These are phyloP conservation scores for Phytopythium mirpurense DNA, from an alignment of 352 stramenopile genomes.

Conservation along the genomic window DNA sequence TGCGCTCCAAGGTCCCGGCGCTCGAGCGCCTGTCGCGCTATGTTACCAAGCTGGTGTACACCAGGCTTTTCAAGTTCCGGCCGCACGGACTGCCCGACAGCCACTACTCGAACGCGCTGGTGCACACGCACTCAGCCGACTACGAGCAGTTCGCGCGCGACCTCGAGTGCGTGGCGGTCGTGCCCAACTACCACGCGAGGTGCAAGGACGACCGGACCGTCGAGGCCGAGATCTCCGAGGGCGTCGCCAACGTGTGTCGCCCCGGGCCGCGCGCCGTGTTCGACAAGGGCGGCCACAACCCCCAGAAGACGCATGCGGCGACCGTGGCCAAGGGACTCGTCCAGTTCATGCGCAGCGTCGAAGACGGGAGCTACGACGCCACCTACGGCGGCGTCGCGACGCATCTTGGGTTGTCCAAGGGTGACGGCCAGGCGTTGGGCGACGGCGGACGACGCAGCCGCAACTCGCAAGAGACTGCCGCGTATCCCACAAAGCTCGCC, in stretches of 20 bases:
- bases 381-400: no score
- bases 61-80: conserved; percentile 40
- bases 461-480: no score
- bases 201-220: conserved; percentile 56
- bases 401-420: no score
- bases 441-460: no score
- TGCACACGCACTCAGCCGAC: no score
- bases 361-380: conserved; percentile 5
- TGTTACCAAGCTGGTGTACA: conserved; percentile 39
- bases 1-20: conserved; percentile 18
- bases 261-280: conserved; percentile 39
- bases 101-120: no score
- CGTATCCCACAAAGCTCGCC: no score
- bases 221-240: conserved; percentile 41
- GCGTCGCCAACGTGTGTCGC: conserved; percentile 26
- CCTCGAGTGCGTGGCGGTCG: conserved; percentile 13
- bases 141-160: conserved; percentile 32
- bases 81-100: conserved; percentile 27
- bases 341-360: conserved; percentile 36
- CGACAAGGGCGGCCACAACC: conserved; percentile 52
- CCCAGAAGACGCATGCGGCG: conserved; percentile 63
- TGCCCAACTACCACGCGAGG: conserved; percentile 45
- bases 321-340: conserved; percentile 34
- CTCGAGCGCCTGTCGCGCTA: conserved; percentile 14
- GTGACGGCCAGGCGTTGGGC: no score